Evolutionary conservation across 805 yeast genomes (phyloP).

Genomic region (Metschnikowia shivogae): DNA sequence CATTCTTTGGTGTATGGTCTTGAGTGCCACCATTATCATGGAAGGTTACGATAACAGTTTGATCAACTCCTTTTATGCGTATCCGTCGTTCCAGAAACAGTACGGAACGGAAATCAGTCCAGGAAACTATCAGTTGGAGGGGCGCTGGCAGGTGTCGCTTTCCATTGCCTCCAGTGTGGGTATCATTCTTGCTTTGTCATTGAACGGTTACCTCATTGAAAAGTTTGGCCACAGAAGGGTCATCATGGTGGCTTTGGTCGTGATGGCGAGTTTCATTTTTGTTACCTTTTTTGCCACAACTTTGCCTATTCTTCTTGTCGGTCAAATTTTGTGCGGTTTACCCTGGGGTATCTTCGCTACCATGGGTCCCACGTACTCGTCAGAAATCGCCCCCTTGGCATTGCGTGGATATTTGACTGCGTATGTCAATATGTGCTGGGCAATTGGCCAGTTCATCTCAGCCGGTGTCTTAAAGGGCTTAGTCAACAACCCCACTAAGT

Average conservation of each 20-base stretch:
- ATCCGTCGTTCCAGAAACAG: constrained; percentile 8
- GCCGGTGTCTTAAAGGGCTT: constrained; percentile 47
- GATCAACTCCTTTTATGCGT: constrained; percentile 10
- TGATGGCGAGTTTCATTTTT: constrained; percentile 39
- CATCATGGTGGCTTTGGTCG: constrained; percentile 23
- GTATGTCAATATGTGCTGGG: constrained; percentile 50
- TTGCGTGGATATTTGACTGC: constrained; percentile 49
- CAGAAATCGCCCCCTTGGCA: constrained; percentile 52
- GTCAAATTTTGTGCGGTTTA: constrained; percentile 43
- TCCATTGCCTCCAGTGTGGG: constrained; percentile 21
- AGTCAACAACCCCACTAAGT: constrained; percentile 17
- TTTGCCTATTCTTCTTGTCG: constrained; percentile 35
- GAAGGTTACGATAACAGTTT: constrained; percentile 14
- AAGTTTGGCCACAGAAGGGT: constrained; percentile 41
- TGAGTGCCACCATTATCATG: constrained; percentile 11
- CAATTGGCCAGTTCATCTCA: constrained; percentile 52
- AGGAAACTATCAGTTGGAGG: constrained; percentile 6
- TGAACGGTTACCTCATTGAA: constrained; percentile 42
- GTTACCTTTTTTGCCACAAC: constrained; percentile 44
- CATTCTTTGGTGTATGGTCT: constrained; percentile 9
- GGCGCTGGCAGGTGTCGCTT: constrained; percentile 22
- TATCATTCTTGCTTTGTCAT: constrained; percentile 39
- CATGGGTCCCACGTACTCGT: constrained; percentile 50
- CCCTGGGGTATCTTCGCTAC: constrained; percentile 57
- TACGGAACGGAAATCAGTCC: constrained; percentile 5